Evolutionary conservation across 495 filamentous ascomycete species (phyloP), one percentile per base, ranked within the genome.

Genomic region (Daldinia caldariorum): DNA sequence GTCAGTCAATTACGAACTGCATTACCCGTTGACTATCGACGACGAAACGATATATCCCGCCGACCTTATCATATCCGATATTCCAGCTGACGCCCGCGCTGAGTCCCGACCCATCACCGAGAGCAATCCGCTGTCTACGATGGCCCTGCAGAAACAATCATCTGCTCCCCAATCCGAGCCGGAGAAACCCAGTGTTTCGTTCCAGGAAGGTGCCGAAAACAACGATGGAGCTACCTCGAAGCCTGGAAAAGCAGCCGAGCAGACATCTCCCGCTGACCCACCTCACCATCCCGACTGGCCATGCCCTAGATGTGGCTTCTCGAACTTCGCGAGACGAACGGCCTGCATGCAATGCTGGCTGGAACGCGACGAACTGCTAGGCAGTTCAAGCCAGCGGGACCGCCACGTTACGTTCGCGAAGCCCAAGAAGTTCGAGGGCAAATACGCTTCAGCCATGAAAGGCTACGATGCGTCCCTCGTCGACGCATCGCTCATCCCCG

Each of bases 401-500:
- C 43, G 43, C 43, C 43, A 18, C 7, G 43, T 47, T 3, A 47
- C 43, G 5, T 47, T 47, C 43, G 43, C 43, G 20, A 9, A 47
- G 9, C 43, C 43, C 43, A 47, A 18, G 18, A 47, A 47, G 22
- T 47, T 47, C 43, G 43, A 47, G 9, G 43, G 43, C 18, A 47
- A 47, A 47, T 18, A 47, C 43, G 43, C 43, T 12, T 47, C 43
- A 22, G 18, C 43, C 43, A 47, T 47, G 43, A 6, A 5, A 1
- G 43, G 43, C 18, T 47, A 47, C 18, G 14, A 47, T 3, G 43
- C 43, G 4, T 22, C 43, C 3, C 1, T 22, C 0, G 43, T 47
- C 16, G 18, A 47, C 20, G 43, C 43, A 47, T 47, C 43, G 16
- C 43, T 47, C 18, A 22, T 47, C 4, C 43, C 43, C 6, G 43